Percentiles rank a stretch among this genome's conserved stretches.
Conservation (phyloP, 2,329 filamentous ascomycete species). For the Lecanoromycetidae sp. region DNA sequence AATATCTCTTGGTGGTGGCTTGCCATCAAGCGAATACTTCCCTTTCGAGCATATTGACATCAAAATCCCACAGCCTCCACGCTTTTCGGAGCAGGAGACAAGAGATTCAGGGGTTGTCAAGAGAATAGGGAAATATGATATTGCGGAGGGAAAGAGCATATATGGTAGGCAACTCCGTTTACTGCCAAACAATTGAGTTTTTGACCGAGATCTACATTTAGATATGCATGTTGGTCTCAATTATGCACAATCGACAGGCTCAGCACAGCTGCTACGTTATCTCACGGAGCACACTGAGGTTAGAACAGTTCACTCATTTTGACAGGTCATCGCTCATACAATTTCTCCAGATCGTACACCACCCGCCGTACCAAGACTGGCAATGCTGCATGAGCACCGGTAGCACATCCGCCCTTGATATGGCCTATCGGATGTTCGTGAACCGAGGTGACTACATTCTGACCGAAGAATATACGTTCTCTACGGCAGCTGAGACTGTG, state of each 20-base stretch:
- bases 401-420: constrained; percentile 75
- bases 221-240: constrained; percentile 86
- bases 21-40: constrained; percentile 83
- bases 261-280: constrained; percentile 77
- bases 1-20: constrained; percentile 83
- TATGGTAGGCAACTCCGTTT: constrained; percentile 32
- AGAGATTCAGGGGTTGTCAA: constrained; percentile 47
- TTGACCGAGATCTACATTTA: neutral
- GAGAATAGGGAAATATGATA: constrained; percentile 73
- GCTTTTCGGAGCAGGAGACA: constrained; percentile 60
- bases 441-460: constrained; percentile 64
- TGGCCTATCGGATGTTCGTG: constrained; percentile 70
- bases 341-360: constrained; percentile 51
- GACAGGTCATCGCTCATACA: neutral
- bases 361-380: constrained; percentile 86
- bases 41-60: constrained; percentile 71
- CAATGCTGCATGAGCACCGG: constrained; percentile 70
- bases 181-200: too few species aligned
- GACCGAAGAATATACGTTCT: constrained; percentile 86
- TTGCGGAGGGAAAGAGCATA: constrained; percentile 47
- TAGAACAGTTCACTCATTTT: constrained; percentile 12
- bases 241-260: constrained; percentile 78
- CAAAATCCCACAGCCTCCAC: constrained; percentile 56
- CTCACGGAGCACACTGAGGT: constrained; percentile 87
- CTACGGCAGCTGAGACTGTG: constrained; percentile 57